Evolutionary conservation across 2,329 filamentous ascomycete species (phyloP), one percentile per base, ranked within the genome.

Genomic region (Davidsoniella neocaledoniae): DNA sequence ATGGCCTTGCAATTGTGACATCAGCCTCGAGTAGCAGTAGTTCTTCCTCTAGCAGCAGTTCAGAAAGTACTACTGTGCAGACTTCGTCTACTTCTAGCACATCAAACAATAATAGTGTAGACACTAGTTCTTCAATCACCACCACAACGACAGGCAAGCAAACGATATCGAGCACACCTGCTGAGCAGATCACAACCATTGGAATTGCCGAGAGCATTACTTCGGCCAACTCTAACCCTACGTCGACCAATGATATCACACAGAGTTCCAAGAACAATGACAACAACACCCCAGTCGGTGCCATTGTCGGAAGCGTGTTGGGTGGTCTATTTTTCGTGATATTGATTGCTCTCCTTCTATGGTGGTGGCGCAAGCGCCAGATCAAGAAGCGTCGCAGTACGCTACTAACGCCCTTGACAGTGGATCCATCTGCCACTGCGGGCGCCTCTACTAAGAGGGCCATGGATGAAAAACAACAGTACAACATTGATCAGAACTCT

Each of bases 291-390:
- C 65, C 61, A 5, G 67, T 67, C 0, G 60, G 66, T 23, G 67
- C 68, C 5, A 65, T 77, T 41, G 70, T 70, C 1, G 73, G 70
- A 8, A 69, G 72, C 38, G 68, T 74, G 2, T 59, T 74, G 4
- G 74, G 73, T 25, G 68, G 68, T 3, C 58, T 73, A 1, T 66
- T 69, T 0, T 61, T 66, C n/a, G 54, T 71, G 36, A 64, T 65
- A 3, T 52, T 76, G 14, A 56, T 74, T 19, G 66, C 62, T 0
- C 65, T 76, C 39, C 54, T 74, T 2, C 55, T 74, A 8, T 77
- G 72, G 72, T 64, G 72, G 54, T 68, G 67, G 64, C 62, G 67
- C 45, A 70, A 70, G 54, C 64, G 65, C 41, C 54, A 59, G 47
- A 56, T 63, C 43, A 62, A 63, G 55, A 67, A 63, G 56, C 66